Evolutionary conservation across 2,329 filamentous ascomycete species (phyloP).

Genomic region (Aspergillus brasiliensis): DNA sequence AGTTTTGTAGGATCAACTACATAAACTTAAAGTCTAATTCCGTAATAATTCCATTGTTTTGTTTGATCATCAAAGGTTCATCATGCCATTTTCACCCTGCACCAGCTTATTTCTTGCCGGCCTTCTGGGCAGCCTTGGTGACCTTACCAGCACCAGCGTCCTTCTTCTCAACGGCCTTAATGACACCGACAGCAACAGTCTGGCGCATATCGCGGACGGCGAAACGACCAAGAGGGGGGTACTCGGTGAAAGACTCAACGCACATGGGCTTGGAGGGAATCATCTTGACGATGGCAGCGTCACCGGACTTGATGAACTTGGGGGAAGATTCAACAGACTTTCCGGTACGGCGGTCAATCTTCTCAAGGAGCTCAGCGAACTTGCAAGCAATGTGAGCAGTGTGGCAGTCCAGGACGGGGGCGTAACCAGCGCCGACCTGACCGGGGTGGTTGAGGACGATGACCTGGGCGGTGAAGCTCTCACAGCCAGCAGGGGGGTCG

Average conservation of each 20-base stretch:
- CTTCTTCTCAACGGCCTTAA: slow-evolving; percentile 75
- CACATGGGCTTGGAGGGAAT: slow-evolving; percentile 99
- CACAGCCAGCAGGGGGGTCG: slow-evolving; percentile 85
- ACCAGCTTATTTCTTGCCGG: slow-evolving; percentile 37
- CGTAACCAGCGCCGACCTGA: slow-evolving; percentile 98
- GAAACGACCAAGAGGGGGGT: slow-evolving; percentile 99
- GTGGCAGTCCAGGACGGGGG: slow-evolving; percentile 99
- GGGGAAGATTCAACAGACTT: slow-evolving; percentile 89
- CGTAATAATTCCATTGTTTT: slow-evolving; percentile 10
- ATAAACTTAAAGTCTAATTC: slow-evolving; percentile 9
- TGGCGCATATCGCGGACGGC: slow-evolving; percentile 92
- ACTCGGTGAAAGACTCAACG: slow-evolving; percentile 99
- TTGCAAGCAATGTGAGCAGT: slow-evolving; percentile 99
- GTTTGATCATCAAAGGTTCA: slow-evolving; percentile 9
- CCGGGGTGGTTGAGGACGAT: slow-evolving; percentile 99
- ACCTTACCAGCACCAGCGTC: slow-evolving; percentile 62
- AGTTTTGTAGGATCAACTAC: slow-evolving; percentile 8
- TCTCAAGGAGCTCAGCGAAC: slow-evolving; percentile 98
- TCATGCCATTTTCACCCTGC: slow-evolving; percentile 2
- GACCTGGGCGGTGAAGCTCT: slow-evolving; percentile 99
- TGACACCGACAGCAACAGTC: slow-evolving; percentile 38
- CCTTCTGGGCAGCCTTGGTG: slow-evolving; percentile 65
- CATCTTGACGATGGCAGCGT: slow-evolving; percentile 99
- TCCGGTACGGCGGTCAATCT: slow-evolving; percentile 99
- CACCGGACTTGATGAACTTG: slow-evolving; percentile 99